Evolutionary conservation across 2,329 filamentous ascomycete species (phyloP), one percentile per base, ranked within the genome.

Genomic region (Microsporum ferrugineum): DNA sequence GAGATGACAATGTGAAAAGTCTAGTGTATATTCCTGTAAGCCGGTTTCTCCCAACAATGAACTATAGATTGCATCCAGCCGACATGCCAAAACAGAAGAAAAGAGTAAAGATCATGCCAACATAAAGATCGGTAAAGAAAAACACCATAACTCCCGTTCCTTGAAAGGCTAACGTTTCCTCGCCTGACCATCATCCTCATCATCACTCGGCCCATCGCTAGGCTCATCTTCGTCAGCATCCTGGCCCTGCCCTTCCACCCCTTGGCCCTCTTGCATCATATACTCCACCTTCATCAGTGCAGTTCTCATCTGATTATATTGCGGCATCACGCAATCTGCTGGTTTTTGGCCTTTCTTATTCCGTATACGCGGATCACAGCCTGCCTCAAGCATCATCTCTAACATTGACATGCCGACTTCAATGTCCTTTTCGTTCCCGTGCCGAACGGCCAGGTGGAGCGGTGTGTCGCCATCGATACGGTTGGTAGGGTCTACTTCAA

Each of bases 371-470:
- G 76, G 76, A 66, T 78, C 77, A 61, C 76, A 78, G 51, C 77
- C 77, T 31, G 77, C 77, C 55, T 79, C 77, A 62, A 76, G 76
- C 72, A 78, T 76, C 76, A 79, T 79, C 64, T 74, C 73, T 63
- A 77, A 72, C 77, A 79, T 78, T 36, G 72, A 75, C 29, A 71
- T 64, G 10, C 76, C 77, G 5, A 78, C 62, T 34, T 74, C 70
- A 29, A 71, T 62, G 59, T 78, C 75, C 62, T 77, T 77, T 55
- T 79, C 77, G 61, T 76, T 78, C 65, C 76, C 75, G 64, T 72
- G 78, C 55, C 72, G 73, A 41, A 78, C 76, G 43, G 75, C 76
- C 51, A 68, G 67, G 65, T 79, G 77, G 31, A 79, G 70, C 5
- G 77, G 77, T 2, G 76, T 77, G 60, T 78, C 76, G 63, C 75